Base-by-base conservation (phyloP, 2,329 filamentous ascomycete species). In the Amauroascus verrucosus region DNA sequence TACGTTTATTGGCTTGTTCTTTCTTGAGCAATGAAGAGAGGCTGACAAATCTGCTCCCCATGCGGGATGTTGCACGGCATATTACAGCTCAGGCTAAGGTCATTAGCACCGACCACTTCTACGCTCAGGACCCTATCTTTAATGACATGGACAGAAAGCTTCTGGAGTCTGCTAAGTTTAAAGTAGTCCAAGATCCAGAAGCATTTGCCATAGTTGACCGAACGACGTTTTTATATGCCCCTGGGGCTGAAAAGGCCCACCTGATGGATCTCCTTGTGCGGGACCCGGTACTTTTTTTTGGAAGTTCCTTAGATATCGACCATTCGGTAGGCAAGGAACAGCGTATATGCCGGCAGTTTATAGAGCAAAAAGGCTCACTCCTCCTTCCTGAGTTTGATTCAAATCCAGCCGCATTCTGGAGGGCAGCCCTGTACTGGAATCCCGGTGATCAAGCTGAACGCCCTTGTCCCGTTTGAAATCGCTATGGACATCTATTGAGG, bases 201-300 rank as follows among this genome's bases (percentile, higher is more conserved):
- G 82, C 74, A 0, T 82, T 80, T 58, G 64, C 72, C 0, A 59
- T 73, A 5, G 70, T 86, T 8, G 70, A 74, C 14, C 46, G 62
- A 0, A 60, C 67, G 0, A 76, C 79, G 0, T 63, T 87, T 1
- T 70, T 84, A 1, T 86, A 79, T 58, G 82, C 79, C 1, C 73
- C 85, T 0, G 83, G 85, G 48, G 72, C 70, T 1, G 71, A 74
- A 54, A 82, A 54, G 69, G 20, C 71, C 67, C 35, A 73, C 77
- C 38, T 86, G 48, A 69, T 75, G 20, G 63, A 71, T 5, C 72
- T 80, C 0, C 66, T 86, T 1, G 60, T 68, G 1, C 62, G 65
- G 0, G 58, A 66, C 0, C 82, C 83, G 0, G 73, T 69, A 0
- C 60, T 84, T 1, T 78, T 82, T 11, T 72, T 86, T 13, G 83